Conservation (phyloP, 2,329 filamentous ascomycete species). For the Microascus cirrosus region DNA sequence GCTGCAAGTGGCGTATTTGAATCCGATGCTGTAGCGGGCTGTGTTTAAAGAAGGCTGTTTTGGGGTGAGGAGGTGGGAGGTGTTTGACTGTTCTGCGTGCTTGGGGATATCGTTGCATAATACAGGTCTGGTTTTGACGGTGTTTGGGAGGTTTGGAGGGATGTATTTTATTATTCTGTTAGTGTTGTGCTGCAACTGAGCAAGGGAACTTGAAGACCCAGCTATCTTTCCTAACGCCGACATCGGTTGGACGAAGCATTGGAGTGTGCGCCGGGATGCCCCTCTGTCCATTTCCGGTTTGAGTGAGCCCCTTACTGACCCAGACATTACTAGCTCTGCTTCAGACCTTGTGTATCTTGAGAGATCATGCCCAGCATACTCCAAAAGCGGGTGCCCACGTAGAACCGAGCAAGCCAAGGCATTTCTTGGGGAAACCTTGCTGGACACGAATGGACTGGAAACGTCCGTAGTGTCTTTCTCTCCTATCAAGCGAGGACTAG, state of each 20-base stretch:
- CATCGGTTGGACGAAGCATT: not conserved
- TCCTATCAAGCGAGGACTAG: too few relatives aligned
- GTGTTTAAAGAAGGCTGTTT: not conserved
- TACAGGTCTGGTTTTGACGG: not conserved
- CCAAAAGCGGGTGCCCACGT: too few relatives aligned
- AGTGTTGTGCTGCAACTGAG: not conserved
- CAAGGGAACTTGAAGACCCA: not conserved
- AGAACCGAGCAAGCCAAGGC: too few relatives aligned
- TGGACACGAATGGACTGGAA: too few relatives aligned
- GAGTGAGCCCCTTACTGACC: too few relatives aligned
- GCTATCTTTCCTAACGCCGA: not conserved
- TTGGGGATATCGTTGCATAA: not conserved
- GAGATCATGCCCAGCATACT: too few relatives aligned
- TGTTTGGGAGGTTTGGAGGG: not conserved
- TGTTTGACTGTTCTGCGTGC: not conserved
- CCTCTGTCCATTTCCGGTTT: too few relatives aligned
- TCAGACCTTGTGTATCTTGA: too few relatives aligned
- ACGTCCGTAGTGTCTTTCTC: too few relatives aligned
- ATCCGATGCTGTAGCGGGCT: not conserved
- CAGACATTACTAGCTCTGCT: too few relatives aligned
- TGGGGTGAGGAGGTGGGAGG: not conserved
- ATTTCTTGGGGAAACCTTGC: too few relatives aligned
- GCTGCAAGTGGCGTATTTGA: conserved; percentile 26
- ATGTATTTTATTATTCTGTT: not conserved
- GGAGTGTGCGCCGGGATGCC: too few relatives aligned